phyloP scores from a whole-genome alignment of 2,329 filamentous ascomycete genomes.

The Annulohypoxylon truncatum region DNA sequence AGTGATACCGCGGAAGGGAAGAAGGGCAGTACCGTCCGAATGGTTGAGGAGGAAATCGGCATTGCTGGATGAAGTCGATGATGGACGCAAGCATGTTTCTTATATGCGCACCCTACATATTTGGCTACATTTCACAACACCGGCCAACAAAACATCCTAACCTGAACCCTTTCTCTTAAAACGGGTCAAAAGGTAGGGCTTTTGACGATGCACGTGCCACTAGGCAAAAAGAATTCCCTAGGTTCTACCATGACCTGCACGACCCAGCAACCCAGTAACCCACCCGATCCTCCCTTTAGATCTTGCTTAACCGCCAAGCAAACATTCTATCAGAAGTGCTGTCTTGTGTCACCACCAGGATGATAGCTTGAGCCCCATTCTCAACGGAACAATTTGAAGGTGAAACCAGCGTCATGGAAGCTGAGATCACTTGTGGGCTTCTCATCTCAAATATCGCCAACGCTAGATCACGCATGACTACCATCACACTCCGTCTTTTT shows the following conservation, averaged over 20 bases:
- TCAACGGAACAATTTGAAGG: background rate
- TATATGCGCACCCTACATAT: background rate
- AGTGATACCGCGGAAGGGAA: conserved; percentile 55
- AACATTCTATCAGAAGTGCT: background rate
- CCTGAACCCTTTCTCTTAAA: background rate
- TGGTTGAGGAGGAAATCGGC: conserved; percentile 57
- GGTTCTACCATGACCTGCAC: background rate
- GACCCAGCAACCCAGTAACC: background rate
- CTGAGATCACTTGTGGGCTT: conserved; percentile 1
- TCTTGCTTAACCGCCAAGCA: no score
- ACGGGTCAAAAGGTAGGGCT: background rate
- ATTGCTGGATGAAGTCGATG: conserved; percentile 48
- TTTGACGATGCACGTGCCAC: background rate
- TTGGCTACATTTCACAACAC: background rate
- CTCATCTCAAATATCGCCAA: background rate
- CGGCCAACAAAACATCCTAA: background rate
- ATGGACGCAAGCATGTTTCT: background rate
- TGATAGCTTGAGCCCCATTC: background rate
- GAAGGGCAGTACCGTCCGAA: conserved; percentile 57
- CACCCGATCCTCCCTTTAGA: background rate
- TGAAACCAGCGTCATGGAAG: background rate
- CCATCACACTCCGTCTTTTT: background rate
- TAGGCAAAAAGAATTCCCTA: background rate
- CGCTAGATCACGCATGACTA: background rate
- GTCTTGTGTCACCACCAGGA: background rate